Evolutionary conservation across 306 rosid species (phyloP), one percentile per base, ranked within the genome.

Genomic region (Dryas alaskensis): DNA sequence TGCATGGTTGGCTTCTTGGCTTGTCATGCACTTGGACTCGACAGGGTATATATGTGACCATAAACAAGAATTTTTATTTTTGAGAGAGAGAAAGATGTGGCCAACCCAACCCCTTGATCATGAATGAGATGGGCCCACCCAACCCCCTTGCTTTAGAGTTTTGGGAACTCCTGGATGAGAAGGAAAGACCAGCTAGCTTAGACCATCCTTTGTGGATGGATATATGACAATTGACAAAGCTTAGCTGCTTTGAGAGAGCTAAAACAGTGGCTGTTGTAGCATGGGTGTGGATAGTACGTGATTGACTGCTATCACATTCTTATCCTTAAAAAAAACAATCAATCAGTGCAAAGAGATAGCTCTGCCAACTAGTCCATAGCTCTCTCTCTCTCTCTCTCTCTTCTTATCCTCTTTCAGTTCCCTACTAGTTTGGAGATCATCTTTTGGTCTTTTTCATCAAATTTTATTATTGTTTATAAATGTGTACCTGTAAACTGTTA

Each of bases 321-420:
- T 90, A 86, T 90, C 92, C 88, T 86, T 70, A 64, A 76, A 71
- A 71, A 39, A 63, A 49, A 50, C 45, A 46, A 70, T 73, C 72
- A 84, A 79, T 81, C 68, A 54, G 44, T 7, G 62, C 1, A 78
- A 19, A 76, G 66, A 62, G 78, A 73, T 67, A 69, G 66, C 67
- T 71, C 60, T 82, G 70, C 69, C 74, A 57, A 45, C 70, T 50
- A 55, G 43, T 49, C 46, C 67, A 64, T 43, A 57, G 58, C 52
- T 53, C 72, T 46, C 79, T 54, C 76, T 66, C 80, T 69, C 76
- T 43, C 65, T 74, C 72, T 70, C 81, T 49, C 31, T 44, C 45
- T 3, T 17, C 45, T 60, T 37, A 60, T 60, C 17, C n/a, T 11
- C 44, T 71, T 17, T 7, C 11, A 62, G 49, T 61, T 74, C 10